Percentiles rank a stretch among this genome's conserved stretches.
These are phyloP conservation scores for Backusella tuberculispora DNA, from an alignment of 192 early-diverging fungal genomes.

Conservation along the genomic window DNA sequence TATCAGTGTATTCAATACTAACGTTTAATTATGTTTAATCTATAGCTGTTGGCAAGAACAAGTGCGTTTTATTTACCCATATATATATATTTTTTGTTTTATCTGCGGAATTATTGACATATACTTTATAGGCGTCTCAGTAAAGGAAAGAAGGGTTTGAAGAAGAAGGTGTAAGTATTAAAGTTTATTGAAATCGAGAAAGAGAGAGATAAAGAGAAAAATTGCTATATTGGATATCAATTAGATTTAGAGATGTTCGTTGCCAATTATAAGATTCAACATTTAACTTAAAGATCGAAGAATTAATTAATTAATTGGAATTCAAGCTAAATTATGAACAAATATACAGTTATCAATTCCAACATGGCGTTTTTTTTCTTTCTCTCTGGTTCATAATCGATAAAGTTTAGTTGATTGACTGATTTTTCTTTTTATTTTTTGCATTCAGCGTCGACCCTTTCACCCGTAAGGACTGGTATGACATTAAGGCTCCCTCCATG, in stretches of 20 bases:
- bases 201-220: not conserved
- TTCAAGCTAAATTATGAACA: not conserved
- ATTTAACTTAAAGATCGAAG: not conserved
- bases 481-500: slow-evolving; percentile 97
- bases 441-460: slow-evolving; percentile 92
- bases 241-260: not conserved
- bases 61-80: slow-evolving; percentile 48
- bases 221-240: not conserved
- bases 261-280: not conserved
- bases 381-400: not conserved
- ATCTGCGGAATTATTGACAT: not conserved
- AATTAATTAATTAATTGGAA: not conserved
- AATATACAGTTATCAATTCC: not conserved
- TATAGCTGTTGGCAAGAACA: slow-evolving; percentile 76
- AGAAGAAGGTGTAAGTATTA: slow-evolving; percentile 85
- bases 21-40: not conserved
- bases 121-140: slow-evolving; percentile 66
- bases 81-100: slow-evolving; percentile 4
- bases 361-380: slow-evolving; percentile 15
- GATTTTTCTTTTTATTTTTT: not conserved
- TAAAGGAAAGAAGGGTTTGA: slow-evolving; percentile 87
- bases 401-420: slow-evolving; percentile 2
- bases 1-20: not conserved
- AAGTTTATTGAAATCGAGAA: not conserved
- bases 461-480: slow-evolving; percentile 99